Percentiles rank a stretch among this genome's conserved stretches.
Conservation (phyloP, 164 flowering plant genomes). For the Houttuynia cordata region DNA sequence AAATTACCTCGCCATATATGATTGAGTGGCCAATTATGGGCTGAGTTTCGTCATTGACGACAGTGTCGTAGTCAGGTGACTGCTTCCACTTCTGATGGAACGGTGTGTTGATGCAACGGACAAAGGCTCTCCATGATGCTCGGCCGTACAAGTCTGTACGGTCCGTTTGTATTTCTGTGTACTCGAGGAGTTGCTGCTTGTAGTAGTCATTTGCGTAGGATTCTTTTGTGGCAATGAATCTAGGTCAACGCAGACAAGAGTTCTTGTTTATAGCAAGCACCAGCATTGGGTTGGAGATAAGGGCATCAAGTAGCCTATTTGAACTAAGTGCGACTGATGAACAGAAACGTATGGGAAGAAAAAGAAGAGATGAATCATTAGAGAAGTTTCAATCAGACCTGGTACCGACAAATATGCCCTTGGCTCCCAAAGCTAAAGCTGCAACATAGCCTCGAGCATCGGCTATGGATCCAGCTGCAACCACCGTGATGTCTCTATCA, state of each 20-base stretch:
- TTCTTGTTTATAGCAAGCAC: too few relatives aligned
- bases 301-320: too few relatives aligned
- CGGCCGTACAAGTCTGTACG: constrained; percentile 17
- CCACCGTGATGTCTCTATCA: constrained; percentile 16
- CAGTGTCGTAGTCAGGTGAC: constrained; percentile 10
- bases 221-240: constrained; percentile 21
- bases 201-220: constrained; percentile 23
- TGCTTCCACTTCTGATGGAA: constrained; percentile 15
- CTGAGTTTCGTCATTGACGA: constrained; percentile 12
- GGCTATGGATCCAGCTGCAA: constrained; percentile 18
- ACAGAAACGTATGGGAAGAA: too few relatives aligned
- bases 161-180: constrained; percentile 20
- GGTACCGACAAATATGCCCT: constrained; percentile 22
- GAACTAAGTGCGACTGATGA: too few relatives aligned
- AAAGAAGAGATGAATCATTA: background rate
- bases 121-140: constrained; percentile 16
- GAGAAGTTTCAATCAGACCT: constrained; percentile 9
- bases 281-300: too few relatives aligned
- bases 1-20: constrained; percentile 9
- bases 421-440: constrained; percentile 19
- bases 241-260: background rate
- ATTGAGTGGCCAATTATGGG: constrained; percentile 15
- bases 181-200: constrained; percentile 19
- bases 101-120: constrained; percentile 22
- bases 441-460: constrained; percentile 27